phyloP scores from a whole-genome alignment of 2,329 filamentous ascomycete species.

The Pyrenochaeta sp. region DNA sequence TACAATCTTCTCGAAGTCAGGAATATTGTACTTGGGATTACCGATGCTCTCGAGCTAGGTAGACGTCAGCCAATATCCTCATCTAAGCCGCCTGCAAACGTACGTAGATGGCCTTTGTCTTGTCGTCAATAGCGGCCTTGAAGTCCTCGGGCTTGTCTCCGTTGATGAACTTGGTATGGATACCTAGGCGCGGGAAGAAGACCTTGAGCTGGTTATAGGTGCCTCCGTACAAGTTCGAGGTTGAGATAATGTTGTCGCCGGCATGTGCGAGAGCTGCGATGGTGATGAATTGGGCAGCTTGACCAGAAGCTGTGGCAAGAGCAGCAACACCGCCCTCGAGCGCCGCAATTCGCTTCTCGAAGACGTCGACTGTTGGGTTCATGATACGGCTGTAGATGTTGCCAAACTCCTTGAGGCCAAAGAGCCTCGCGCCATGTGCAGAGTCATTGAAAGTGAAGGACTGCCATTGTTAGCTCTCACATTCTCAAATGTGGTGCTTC shows the following conservation, averaged over 20 bases:
- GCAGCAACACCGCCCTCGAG: slow-evolving; percentile 91
- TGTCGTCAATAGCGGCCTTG: slow-evolving; percentile 84
- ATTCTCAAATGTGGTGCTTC: background rate
- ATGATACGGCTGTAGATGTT: slow-evolving; percentile 97
- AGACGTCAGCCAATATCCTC: background rate
- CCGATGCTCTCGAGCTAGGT: slow-evolving; percentile 78
- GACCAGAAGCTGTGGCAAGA: slow-evolving; percentile 84
- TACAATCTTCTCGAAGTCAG: slow-evolving; percentile 86
- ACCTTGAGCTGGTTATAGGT: slow-evolving; percentile 99
- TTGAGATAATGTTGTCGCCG: slow-evolving; percentile 93
- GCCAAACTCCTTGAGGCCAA: slow-evolving; percentile 94
- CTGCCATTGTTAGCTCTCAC: slow-evolving; percentile 53
- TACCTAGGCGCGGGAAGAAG: slow-evolving; percentile 83
- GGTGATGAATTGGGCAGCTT: slow-evolving; percentile 91
- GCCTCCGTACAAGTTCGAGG: slow-evolving; percentile 86
- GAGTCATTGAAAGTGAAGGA: slow-evolving; percentile 96
- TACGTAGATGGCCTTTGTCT: slow-evolving; percentile 90
- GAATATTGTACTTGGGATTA: slow-evolving; percentile 92
- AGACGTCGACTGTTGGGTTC: slow-evolving; percentile 85
- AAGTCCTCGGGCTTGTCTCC: slow-evolving; percentile 84
- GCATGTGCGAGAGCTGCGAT: slow-evolving; percentile 83
- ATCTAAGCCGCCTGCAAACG: background rate
- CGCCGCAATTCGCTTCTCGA: slow-evolving; percentile 95
- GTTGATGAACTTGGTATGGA: slow-evolving; percentile 85
- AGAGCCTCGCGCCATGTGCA: slow-evolving; percentile 91